Percentiles rank a stretch among this genome's conserved stretches.
Evolutionary conservation across 192 early-diverging fungal species (phyloP).

Genomic region (Mortierella hygrophila): DNA sequence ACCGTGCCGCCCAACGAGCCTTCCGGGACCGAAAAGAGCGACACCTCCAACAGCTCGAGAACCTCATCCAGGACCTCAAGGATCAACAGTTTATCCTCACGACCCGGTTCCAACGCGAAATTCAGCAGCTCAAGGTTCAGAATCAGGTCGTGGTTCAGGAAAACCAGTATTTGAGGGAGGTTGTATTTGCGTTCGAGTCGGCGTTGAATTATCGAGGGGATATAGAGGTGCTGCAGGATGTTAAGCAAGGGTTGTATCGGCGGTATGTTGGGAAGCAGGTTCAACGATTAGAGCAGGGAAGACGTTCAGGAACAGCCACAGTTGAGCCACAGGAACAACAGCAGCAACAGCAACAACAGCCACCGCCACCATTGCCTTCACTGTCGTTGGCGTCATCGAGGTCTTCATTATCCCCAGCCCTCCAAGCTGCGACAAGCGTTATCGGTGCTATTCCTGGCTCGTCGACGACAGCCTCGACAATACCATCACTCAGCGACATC

Average conservation of each 20-base stretch:
- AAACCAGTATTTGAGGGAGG: constrained; percentile 58
- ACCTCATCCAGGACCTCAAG: constrained; percentile 73
- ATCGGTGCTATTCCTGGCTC: neutral
- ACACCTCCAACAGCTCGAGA: constrained; percentile 81
- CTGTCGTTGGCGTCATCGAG: neutral
- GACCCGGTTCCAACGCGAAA: constrained; percentile 50
- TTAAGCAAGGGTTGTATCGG: constrained; percentile 39
- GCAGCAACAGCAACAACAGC: neutral
- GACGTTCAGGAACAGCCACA: no score
- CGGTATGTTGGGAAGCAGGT: constrained; percentile 27
- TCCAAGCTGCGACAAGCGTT: neutral
- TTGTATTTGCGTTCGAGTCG: constrained; percentile 58
- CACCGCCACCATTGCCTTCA: neutral
- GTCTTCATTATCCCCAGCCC: neutral
- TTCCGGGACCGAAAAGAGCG: constrained; percentile 89
- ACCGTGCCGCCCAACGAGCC: constrained; percentile 88
- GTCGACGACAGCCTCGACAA: neutral
- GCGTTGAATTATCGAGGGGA: constrained; percentile 32
- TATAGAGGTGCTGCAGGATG: constrained; percentile 21
- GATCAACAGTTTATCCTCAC: constrained; percentile 64
- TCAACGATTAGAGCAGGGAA: neutral
- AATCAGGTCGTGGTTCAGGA: constrained; percentile 48
- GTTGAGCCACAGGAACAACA: neutral
- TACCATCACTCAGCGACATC: neutral
- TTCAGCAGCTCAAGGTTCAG: constrained; percentile 26